Evolutionary conservation across 768 basidiomycete species (phyloP).

Genomic region (Boletus insuetus): DNA sequence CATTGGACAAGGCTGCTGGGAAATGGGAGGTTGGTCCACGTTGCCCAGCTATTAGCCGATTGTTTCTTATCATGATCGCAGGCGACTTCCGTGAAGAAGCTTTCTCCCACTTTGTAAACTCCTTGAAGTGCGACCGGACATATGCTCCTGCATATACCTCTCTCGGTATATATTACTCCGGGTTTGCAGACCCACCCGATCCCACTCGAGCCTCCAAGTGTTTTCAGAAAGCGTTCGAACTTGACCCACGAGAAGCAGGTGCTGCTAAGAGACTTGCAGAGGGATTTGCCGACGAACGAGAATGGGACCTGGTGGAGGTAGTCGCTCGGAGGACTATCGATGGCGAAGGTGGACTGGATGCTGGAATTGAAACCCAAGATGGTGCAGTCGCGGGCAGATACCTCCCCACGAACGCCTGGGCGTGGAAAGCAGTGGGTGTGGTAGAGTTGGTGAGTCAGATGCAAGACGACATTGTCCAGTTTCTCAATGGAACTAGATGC

Average conservation of each 20-base stretch:
- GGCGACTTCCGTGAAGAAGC: constrained; percentile 57
- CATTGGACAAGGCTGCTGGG: constrained; percentile 75
- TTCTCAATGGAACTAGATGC: constrained; percentile 43
- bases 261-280: constrained; percentile 83
- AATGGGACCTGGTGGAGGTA: constrained; percentile 95
- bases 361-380: constrained; percentile 47
- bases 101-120: constrained; percentile 73
- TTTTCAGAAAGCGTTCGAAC: constrained; percentile 97
- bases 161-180: constrained; percentile 85
- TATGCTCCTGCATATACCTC: constrained; percentile 94
- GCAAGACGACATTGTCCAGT: not conserved
- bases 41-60: not conserved
- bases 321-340: constrained; percentile 92
- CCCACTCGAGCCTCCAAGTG: constrained; percentile 87
- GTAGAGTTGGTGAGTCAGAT: constrained; percentile 74
- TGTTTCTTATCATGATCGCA: constrained; percentile 23
- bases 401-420: constrained; percentile 86
- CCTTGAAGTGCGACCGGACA: constrained; percentile 69
- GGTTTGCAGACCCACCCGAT: constrained; percentile 69
- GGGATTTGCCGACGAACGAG: constrained; percentile 87
- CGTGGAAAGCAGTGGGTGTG: constrained; percentile 94
- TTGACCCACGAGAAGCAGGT: constrained; percentile 83
- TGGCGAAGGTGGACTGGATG: constrained; percentile 81
- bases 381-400: constrained; percentile 44
- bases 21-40: constrained; percentile 55